phyloP scores from a whole-genome alignment of 176 grass and related monocot species.

The Calamus simplicifolius region DNA sequence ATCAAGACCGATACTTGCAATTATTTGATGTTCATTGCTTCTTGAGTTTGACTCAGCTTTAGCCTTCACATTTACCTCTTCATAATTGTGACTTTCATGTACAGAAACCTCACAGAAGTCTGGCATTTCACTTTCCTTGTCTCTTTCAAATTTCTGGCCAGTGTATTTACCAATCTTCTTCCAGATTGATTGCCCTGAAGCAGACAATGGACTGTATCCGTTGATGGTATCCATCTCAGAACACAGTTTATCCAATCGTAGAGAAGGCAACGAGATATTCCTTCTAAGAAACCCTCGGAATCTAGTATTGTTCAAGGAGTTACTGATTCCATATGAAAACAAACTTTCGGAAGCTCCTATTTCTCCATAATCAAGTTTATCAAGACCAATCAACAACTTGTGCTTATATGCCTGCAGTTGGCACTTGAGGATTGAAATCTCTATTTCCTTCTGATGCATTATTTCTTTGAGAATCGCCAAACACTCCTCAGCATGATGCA shows the following conservation, averaged over 20 bases:
- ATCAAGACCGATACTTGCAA: background rate
- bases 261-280: slow-evolving; percentile 49
- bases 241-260: slow-evolving; percentile 28
- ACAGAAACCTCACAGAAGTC: slow-evolving; percentile 1
- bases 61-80: slow-evolving; percentile 19
- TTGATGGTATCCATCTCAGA: slow-evolving; percentile 28
- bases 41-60: slow-evolving; percentile 11
- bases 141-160: slow-evolving; percentile 13
- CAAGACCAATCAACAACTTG: slow-evolving; percentile 46
- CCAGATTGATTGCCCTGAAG: slow-evolving; percentile 17
- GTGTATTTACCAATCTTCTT: slow-evolving; percentile 22
- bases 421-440: slow-evolving; percentile 60
- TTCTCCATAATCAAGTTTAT: slow-evolving; percentile 33
- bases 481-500: slow-evolving; percentile 47
- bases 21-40: background rate
- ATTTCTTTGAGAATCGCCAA: slow-evolving; percentile 52
- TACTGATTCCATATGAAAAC: slow-evolving; percentile 18
- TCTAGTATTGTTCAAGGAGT: slow-evolving; percentile 21
- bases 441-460: slow-evolving; percentile 74
- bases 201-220: slow-evolving; percentile 4
- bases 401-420: slow-evolving; percentile 48
- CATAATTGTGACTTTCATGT: slow-evolving; percentile 2
- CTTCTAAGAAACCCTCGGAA: slow-evolving; percentile 22
- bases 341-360: slow-evolving; percentile 25
- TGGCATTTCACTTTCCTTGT: slow-evolving; percentile 17